Evolutionary conservation across 1,284 basidiomycete species (phyloP).

Genomic region (Trichosporon inkin): DNA sequence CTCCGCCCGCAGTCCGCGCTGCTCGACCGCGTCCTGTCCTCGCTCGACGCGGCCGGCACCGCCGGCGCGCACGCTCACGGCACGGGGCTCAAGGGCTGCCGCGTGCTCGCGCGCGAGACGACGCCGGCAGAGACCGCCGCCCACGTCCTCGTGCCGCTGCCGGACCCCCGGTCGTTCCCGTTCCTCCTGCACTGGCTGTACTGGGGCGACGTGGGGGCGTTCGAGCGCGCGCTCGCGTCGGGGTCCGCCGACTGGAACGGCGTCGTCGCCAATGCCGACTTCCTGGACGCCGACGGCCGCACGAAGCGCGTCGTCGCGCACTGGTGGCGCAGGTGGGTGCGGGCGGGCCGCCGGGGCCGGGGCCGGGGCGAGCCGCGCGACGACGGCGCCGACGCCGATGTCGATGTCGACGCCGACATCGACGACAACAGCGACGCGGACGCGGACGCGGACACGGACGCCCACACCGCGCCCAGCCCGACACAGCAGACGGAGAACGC

Average conservation of each 20-base stretch:
- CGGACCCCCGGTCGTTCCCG: constrained; percentile 46
- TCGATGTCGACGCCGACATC: constrained; percentile 6
- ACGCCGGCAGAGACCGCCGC: not conserved
- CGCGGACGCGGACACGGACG: constrained; percentile 9
- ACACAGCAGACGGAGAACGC: not conserved
- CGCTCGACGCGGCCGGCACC: too few relatives aligned
- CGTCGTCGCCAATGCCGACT: constrained; percentile 48
- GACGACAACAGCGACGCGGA: constrained; percentile 7
- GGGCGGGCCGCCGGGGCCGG: constrained; percentile 17
- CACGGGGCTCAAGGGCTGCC: constrained; percentile 17
- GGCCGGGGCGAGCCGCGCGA: constrained; percentile 9
- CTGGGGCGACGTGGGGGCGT: constrained; percentile 40
- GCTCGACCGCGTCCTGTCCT: constrained; percentile 40
- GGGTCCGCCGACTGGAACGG: constrained; percentile 47
- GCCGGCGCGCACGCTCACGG: too few relatives aligned
- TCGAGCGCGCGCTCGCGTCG: constrained; percentile 39
- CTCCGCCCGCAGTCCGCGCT: constrained; percentile 45
- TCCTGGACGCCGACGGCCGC: constrained; percentile 43
- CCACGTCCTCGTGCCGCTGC: constrained; percentile 42
- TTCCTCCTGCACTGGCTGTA: constrained; percentile 49
- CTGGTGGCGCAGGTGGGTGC: constrained; percentile 50
- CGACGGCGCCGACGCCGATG: constrained; percentile 8
- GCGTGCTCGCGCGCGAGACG: constrained; percentile 15
- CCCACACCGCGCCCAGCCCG: not conserved
- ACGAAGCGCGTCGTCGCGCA: constrained; percentile 44